A percentile compares a stretch with the other conserved stretches of the same genome.
phyloP scores from a whole-genome alignment of 495 filamentous ascomycete genomes.

The Penicillium canescens region DNA sequence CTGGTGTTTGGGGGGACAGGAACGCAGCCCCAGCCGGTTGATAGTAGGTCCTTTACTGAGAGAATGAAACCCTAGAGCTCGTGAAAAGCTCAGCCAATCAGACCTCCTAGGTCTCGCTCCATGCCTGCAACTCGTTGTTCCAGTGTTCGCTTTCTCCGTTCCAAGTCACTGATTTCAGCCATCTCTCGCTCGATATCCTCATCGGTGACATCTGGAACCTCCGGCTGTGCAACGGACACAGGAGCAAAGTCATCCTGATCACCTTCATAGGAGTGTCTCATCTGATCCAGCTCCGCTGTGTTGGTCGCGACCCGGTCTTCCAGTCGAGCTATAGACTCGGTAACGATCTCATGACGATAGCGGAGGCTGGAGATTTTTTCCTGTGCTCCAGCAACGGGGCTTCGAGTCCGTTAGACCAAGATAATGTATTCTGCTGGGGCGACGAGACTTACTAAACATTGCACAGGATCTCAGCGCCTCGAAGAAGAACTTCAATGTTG shows the following conservation, averaged over 20 bases:
- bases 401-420: conserved; percentile 23
- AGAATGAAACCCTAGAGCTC: neutral
- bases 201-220: conserved; percentile 59
- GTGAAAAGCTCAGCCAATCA: conserved; percentile 47
- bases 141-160: conserved; percentile 70
- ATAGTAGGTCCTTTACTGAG: neutral
- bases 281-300: conserved; percentile 66
- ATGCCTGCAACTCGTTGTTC: conserved; percentile 76
- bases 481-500: conserved; percentile 82
- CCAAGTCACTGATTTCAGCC: conserved; percentile 75
- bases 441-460: conserved; percentile 68
- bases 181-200: conserved; percentile 77
- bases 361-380: conserved; percentile 75
- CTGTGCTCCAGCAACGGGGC: conserved; percentile 76
- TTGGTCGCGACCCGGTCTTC: conserved; percentile 81
- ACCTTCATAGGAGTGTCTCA: conserved; percentile 59
- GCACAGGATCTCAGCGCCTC: conserved; percentile 88
- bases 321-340: conserved; percentile 73
- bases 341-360: conserved; percentile 67
- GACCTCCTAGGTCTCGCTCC: conserved; percentile 72
- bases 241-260: conserved; percentile 34
- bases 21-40: neutral
- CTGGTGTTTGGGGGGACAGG: neutral
- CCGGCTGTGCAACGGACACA: conserved; percentile 44
- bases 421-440: neutral